Percentiles rank a stretch among this genome's conserved stretches.
phyloP scores from a whole-genome alignment of 2,329 filamentous ascomycete genomes.

The Aspergillus novofumigatus region DNA sequence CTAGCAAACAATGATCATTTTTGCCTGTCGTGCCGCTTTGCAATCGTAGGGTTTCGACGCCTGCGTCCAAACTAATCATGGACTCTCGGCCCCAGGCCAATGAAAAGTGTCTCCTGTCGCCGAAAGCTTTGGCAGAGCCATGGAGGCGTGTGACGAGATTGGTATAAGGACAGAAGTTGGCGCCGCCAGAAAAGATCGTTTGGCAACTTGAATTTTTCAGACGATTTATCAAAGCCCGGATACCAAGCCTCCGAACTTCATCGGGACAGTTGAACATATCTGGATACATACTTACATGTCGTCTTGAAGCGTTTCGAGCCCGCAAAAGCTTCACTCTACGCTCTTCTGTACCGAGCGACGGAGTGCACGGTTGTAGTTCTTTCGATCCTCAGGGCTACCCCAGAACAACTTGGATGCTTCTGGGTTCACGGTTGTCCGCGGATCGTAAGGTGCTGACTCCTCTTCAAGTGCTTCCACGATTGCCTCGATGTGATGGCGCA shows the following conservation, averaged over 20 bases:
- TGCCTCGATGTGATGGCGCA: conserved; percentile 76
- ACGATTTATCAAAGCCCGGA: not conserved
- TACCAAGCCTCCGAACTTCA: not conserved
- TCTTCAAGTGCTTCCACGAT: conserved; percentile 83
- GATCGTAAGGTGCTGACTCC: conserved; percentile 82
- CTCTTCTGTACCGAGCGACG: conserved; percentile 65
- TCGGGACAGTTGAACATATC: not conserved
- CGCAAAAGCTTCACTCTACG: conserved; percentile 24
- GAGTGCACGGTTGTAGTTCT: conserved; percentile 76
- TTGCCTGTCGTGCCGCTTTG: not conserved
- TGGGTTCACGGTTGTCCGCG: conserved; percentile 77
- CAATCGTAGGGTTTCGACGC: not conserved
- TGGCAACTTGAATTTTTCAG: not conserved
- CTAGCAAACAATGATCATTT: not conserved
- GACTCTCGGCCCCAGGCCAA: not conserved
- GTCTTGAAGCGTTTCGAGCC: not conserved
- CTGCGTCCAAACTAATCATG: not conserved
- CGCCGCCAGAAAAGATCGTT: not conserved
- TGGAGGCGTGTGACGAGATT: not conserved
- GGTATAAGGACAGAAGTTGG: not conserved
- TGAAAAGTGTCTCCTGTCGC: not conserved
- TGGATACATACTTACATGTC: not conserved
- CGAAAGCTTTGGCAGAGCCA: not conserved
- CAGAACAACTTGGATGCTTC: conserved; percentile 85
- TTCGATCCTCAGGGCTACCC: conserved; percentile 74